A percentile compares a stretch with the other conserved stretches of the same genome.
Evolutionary conservation across 2,329 filamentous ascomycete genomes (phyloP).

Genomic region (Lachnellula suecica): DNA sequence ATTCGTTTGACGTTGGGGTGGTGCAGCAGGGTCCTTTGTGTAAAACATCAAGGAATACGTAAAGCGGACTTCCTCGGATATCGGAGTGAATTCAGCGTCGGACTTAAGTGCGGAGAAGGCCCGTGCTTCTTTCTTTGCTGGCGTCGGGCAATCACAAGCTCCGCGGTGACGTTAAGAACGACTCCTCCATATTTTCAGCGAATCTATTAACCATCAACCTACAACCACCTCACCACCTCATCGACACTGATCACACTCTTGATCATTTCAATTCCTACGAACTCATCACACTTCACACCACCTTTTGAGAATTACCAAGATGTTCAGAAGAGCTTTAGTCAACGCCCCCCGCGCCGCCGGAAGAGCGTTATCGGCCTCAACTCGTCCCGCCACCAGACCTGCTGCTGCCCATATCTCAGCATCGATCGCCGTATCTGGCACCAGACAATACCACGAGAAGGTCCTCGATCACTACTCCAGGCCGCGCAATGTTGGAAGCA

Average conservation of each 20-base stretch:
- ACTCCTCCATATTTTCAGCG: neutral
- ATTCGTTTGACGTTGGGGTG: no score
- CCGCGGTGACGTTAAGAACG: neutral
- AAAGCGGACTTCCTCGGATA: neutral
- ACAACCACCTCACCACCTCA: neutral
- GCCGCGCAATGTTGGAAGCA: conserved; percentile 76
- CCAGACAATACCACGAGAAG: conserved; percentile 36
- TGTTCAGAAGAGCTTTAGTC: conserved; percentile 32
- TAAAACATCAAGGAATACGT: no score
- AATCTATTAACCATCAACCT: neutral
- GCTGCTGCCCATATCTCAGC: conserved; percentile 21
- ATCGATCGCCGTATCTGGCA: conserved; percentile 23
- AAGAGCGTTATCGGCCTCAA: conserved; percentile 28
- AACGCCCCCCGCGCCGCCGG: conserved; percentile 29
- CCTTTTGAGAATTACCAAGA: conserved; percentile 12
- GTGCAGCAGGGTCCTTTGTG: neutral
- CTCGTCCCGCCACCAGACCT: conserved; percentile 25
- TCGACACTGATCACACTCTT: neutral
- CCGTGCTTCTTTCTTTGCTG: neutral
- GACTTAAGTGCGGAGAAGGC: neutral
- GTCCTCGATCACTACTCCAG: conserved; percentile 80
- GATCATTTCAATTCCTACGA: conserved; percentile 3
- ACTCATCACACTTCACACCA: neutral
- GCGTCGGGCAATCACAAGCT: neutral
- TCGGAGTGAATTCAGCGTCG: neutral